These are phyloP conservation scores for Albizia julibrissin DNA, from an alignment of 306 rosid species.

Conservation along the genomic window DNA sequence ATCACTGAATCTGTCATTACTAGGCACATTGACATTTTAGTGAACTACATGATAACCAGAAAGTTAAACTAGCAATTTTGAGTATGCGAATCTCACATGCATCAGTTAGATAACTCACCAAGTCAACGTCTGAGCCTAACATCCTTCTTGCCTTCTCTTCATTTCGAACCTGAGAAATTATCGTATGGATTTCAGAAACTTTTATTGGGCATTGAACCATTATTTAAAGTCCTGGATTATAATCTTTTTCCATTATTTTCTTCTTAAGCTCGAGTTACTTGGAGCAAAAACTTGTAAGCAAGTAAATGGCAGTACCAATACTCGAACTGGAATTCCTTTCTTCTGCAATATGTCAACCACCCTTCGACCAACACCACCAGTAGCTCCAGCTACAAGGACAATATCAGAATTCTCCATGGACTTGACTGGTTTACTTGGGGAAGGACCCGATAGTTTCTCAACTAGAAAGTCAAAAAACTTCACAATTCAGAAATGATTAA, in stretches of 20 bases:
- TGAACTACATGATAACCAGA: constrained; percentile 15
- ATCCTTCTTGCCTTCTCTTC: constrained; percentile 87
- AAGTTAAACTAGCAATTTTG: constrained; percentile 7
- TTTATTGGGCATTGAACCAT: not conserved
- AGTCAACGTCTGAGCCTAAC: constrained; percentile 83
- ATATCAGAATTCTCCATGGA: constrained; percentile 73
- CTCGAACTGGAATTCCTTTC: constrained; percentile 84
- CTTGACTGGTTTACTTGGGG: constrained; percentile 55
- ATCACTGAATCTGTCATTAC: not conserved
- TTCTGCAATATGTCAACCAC: constrained; percentile 72
- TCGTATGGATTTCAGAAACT: constrained; percentile 28
- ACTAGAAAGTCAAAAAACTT: constrained; percentile 82
- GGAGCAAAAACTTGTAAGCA: constrained; percentile 8
- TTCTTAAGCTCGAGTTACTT: not conserved
- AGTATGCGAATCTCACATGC: constrained; percentile 4
- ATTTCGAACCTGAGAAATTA: constrained; percentile 71
- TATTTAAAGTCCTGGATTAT: not conserved
- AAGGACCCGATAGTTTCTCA: constrained; percentile 61
- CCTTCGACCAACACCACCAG: constrained; percentile 97
- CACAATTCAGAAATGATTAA: constrained; percentile 52
- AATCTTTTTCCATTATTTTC: not conserved
- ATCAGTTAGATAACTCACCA: constrained; percentile 62
- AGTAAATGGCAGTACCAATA: constrained; percentile 59
- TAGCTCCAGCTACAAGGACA: constrained; percentile 91
- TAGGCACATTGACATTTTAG: constrained; percentile 6